phyloP scores from a whole-genome alignment of 805 yeast species.

The Isabelozyma gotoi region DNA sequence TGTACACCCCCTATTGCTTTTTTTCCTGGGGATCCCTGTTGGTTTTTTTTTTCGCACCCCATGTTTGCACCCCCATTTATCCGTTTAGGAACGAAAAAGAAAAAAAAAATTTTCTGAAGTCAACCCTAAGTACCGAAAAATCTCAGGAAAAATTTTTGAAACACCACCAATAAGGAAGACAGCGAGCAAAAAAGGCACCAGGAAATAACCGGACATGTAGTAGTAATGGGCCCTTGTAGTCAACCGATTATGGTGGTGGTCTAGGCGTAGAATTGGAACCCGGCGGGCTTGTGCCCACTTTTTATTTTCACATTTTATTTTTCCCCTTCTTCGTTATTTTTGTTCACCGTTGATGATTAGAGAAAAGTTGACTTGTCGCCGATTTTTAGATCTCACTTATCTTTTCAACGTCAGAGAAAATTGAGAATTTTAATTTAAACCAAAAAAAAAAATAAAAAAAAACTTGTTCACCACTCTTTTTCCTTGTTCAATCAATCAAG shows the following conservation, averaged over 20 bases:
- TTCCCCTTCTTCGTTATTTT: background rate
- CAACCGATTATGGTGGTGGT: no score
- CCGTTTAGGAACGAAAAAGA: background rate
- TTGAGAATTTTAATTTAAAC: background rate
- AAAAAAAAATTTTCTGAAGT: background rate
- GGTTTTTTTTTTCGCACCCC: background rate
- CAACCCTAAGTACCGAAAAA: background rate
- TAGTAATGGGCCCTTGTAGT: no score
- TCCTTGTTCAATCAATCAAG: background rate
- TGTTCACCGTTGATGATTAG: background rate
- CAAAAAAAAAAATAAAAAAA: background rate
- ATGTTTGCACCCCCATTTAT: background rate
- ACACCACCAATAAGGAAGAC: no score
- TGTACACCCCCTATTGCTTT: background rate
- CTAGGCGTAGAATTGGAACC: no score
- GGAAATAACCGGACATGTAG: no score
- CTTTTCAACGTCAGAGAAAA: background rate
- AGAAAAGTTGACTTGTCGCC: background rate
- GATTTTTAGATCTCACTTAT: background rate
- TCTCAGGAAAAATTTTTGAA: background rate
- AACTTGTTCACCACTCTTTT: no score
- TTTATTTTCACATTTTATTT: background rate
- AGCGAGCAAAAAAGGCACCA: no score
- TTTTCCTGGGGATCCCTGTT: background rate
- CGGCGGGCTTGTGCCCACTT: no score